Evolutionary conservation across 305 asterid species (phyloP).

Genomic region (Coffea humblotiana): DNA sequence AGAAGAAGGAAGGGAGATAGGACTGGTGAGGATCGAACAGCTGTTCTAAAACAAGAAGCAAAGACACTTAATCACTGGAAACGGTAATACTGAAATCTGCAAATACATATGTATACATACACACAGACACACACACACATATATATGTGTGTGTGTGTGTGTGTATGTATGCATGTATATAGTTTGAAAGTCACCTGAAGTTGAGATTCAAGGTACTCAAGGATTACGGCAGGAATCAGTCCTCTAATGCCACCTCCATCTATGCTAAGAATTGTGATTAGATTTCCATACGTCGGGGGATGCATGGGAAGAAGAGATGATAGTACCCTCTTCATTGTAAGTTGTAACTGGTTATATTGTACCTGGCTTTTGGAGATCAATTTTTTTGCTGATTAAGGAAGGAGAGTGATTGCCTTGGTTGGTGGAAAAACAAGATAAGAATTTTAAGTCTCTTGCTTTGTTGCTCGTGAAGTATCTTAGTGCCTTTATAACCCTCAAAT

Average conservation of each 20-base stretch:
- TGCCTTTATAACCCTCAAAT: not conserved
- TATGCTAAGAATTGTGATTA: constrained; percentile 43
- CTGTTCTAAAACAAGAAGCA: too few relatives aligned
- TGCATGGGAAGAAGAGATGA: constrained; percentile 23
- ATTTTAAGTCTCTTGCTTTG: not conserved
- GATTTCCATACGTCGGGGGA: constrained; percentile 31
- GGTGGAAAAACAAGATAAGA: not conserved
- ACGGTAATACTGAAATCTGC: too few relatives aligned
- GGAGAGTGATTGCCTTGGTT: not conserved
- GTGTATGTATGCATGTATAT: too few relatives aligned
- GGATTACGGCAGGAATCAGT: constrained; percentile 39
- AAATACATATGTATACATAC: too few relatives aligned
- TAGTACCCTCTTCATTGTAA: constrained; percentile 9
- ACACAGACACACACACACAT: too few relatives aligned
- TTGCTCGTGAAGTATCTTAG: not conserved
- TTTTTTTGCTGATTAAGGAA: not conserved
- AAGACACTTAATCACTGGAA: too few relatives aligned
- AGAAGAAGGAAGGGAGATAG: too few relatives aligned
- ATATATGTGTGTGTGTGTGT: too few relatives aligned
- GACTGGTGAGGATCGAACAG: too few relatives aligned
- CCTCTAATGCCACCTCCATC: constrained; percentile 58
- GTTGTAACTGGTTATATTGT: not conserved
- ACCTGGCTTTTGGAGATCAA: not conserved
- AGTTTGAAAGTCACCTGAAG: constrained; percentile 32
- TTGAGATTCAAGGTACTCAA: constrained; percentile 44